phyloP scores from a whole-genome alignment of 163 green algal genomes.

The Scenedesmus sp. region DNA sequence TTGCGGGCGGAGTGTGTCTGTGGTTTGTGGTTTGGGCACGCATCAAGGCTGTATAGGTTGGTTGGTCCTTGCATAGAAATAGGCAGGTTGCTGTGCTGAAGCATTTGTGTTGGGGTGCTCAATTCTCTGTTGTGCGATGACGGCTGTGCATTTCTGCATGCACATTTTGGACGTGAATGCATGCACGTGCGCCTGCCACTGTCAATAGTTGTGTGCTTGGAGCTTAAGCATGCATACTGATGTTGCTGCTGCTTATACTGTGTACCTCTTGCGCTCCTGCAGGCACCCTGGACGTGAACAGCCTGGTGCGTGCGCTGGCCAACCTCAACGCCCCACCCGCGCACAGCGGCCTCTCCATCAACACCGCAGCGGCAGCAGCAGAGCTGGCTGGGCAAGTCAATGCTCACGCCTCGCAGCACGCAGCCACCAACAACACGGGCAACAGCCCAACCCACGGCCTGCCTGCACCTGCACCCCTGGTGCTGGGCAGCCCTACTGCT shows the following conservation, averaged over 20 bases:
- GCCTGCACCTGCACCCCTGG: neutral
- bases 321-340: neutral
- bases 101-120: too few relatives aligned
- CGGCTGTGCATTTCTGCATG: neutral
- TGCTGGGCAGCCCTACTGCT: conserved; percentile 12
- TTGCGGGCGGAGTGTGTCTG: too few relatives aligned
- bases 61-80: too few relatives aligned
- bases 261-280: too few relatives aligned
- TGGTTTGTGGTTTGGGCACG: neutral
- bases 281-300: neutral
- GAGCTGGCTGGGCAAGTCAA: neutral
- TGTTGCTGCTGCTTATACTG: too few relatives aligned
- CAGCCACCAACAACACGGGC: neutral
- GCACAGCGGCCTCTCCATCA: neutral
- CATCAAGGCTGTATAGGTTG: too few relatives aligned
- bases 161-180: too few relatives aligned
- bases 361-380: conserved; percentile 13
- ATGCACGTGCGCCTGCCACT: too few relatives aligned
- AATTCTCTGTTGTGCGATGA: too few relatives aligned
- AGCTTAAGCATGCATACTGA: too few relatives aligned
- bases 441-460: conserved; percentile 17
- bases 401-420: neutral
- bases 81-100: too few relatives aligned
- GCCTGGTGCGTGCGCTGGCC: neutral
- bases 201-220: too few relatives aligned